A percentile compares a stretch with the other conserved stretches of the same genome.
Evolutionary conservation across 116 monocot genomes (phyloP).

Genomic region (Papilionanthe hybrid): DNA sequence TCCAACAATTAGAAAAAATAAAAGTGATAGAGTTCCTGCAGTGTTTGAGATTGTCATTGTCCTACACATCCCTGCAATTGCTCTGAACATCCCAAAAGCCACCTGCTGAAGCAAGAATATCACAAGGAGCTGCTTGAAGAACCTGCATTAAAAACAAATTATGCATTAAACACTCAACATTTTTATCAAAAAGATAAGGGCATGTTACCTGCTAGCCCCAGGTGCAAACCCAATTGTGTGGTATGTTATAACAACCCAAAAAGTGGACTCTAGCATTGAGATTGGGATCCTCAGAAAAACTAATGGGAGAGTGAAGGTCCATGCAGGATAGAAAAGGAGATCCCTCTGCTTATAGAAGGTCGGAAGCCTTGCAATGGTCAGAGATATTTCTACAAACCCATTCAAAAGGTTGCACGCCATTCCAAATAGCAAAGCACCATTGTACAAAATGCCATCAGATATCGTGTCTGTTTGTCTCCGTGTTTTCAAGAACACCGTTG

Average conservation of each 20-base stretch:
- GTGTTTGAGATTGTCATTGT: no score
- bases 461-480: constrained; percentile 39
- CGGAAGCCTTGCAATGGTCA: constrained; percentile 44
- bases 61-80: no score
- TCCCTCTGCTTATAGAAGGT: constrained; percentile 60
- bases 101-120: no score
- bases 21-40: no score
- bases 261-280: constrained; percentile 26
- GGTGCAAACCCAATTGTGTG: constrained; percentile 57
- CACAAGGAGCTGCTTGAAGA: constrained; percentile 51
- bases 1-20: no score
- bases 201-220: constrained; percentile 34
- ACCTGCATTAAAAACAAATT: constrained; percentile 15
- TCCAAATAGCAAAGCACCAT: constrained; percentile 49
- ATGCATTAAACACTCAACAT: no score
- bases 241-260: constrained; percentile 35
- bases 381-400: constrained; percentile 43
- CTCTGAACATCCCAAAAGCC: no score
- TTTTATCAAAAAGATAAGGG: neutral
- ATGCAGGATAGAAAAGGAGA: constrained; percentile 45
- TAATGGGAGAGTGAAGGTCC: constrained; percentile 41
- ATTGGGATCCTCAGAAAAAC: constrained; percentile 50
- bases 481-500: constrained; percentile 65
- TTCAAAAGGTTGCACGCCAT: constrained; percentile 37
- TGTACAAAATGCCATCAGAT: constrained; percentile 34